A percentile compares a stretch with the other conserved stretches of the same genome.
Conservation (phyloP, 2,329 filamentous ascomycete species). For the Sporothrix dimorphospora region DNA sequence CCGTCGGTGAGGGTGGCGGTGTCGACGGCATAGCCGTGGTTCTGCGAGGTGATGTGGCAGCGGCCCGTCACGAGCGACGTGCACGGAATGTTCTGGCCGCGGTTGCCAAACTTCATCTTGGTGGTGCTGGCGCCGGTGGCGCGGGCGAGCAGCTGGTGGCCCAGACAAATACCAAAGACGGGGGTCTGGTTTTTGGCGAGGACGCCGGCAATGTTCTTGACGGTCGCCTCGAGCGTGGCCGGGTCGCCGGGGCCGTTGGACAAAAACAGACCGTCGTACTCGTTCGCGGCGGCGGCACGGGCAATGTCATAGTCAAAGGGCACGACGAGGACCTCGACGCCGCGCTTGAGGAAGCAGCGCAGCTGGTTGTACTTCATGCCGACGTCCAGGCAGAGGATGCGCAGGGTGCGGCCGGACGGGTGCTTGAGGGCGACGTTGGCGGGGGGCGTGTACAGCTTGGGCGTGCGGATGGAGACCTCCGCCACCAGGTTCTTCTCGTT, state of each 20-base stretch:
- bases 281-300: slow-evolving; percentile 70
- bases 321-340: slow-evolving; percentile 90
- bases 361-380: slow-evolving; percentile 99
- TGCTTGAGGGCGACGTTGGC: slow-evolving; percentile 73
- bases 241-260: slow-evolving; percentile 98
- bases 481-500: slow-evolving; percentile 91
- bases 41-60: slow-evolving; percentile 98
- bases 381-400: slow-evolving; percentile 91
- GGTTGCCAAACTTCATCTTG: slow-evolving; percentile 99
- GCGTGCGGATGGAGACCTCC: slow-evolving; percentile 87
- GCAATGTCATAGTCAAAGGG: slow-evolving; percentile 96
- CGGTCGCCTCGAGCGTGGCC: slow-evolving; percentile 76
- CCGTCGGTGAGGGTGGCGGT: slow-evolving; percentile 71
- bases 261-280: slow-evolving; percentile 96
- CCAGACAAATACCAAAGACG: slow-evolving; percentile 94
- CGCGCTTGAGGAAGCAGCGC: slow-evolving; percentile 85
- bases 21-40: slow-evolving; percentile 95
- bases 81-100: slow-evolving; percentile 97
- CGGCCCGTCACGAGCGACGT: slow-evolving; percentile 93
- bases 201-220: slow-evolving; percentile 76
- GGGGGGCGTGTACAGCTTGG: slow-evolving; percentile 82
- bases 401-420: slow-evolving; percentile 81
- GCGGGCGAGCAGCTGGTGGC: slow-evolving; percentile 88
- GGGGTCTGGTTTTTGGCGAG: slow-evolving; percentile 80
- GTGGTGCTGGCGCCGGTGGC: slow-evolving; percentile 81